Percentiles rank a stretch among this genome's conserved stretches.
These are phyloP conservation scores for Smallanthus sonchifolius DNA, from an alignment of 129 eudicot species.

Conservation along the genomic window DNA sequence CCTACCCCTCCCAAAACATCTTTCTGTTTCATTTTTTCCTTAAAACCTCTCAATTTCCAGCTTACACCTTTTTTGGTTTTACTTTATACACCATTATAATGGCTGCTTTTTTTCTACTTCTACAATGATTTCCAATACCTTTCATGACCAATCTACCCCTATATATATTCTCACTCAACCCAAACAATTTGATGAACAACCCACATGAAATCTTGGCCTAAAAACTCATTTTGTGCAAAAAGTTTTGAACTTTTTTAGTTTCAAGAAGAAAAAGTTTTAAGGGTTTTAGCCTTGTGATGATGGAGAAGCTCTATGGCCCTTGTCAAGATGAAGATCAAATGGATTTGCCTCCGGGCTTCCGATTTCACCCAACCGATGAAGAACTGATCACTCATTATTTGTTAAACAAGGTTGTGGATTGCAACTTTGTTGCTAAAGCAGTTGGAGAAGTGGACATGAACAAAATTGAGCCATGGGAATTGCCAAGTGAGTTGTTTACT, in stretches of 20 bases:
- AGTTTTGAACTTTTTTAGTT: conserved; percentile 8
- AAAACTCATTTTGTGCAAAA: neutral
- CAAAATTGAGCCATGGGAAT: conserved; percentile 94
- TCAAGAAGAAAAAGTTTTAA: neutral
- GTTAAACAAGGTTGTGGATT: conserved; percentile 53
- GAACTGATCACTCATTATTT: conserved; percentile 87
- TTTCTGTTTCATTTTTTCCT: conserved; percentile 42
- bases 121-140: conserved; percentile 31
- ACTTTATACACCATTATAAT: conserved; percentile 20
- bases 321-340: conserved; percentile 34
- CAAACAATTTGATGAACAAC: conserved; percentile 17
- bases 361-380: conserved; percentile 95
- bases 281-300: conserved; percentile 16
- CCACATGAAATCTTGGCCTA: conserved; percentile 19
- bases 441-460: conserved; percentile 96
- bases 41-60: conserved; percentile 32
- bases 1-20: conserved; percentile 21
- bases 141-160: conserved; percentile 20
- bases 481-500: conserved; percentile 56
- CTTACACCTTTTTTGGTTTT: conserved; percentile 28
- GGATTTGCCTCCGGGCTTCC: conserved; percentile 84
- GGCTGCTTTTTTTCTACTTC: conserved; percentile 29
- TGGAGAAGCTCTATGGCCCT: conserved; percentile 25
- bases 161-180: conserved; percentile 4
- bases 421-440: conserved; percentile 58